Base-by-base conservation (phyloP, 768 basidiomycete species). In the Mycena metata region DNA sequence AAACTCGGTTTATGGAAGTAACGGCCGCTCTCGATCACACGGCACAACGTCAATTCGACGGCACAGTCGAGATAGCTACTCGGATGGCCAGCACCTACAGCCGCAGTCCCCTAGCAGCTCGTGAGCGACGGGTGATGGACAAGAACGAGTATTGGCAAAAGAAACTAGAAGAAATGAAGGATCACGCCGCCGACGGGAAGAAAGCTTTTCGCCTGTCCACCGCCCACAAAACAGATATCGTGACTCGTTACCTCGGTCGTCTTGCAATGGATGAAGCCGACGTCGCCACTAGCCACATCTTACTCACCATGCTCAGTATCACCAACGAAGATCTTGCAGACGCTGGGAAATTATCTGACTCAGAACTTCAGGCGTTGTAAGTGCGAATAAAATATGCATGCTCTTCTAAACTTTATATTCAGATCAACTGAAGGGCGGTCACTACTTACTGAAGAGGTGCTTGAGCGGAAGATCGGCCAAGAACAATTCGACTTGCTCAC, bases 11-110 rank as follows among this genome's bases (percentile, higher is more conserved):
- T 35, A n/a, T 59, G 1, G 64, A 65, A 30, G 64, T 65, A n/a
- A 56, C 64, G 0, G 55, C 43, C 1, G 64, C 64, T 5, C 49
- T 65, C 5, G 64, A 65, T 23, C 64, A 65, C 30, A 65, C 64
- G 0, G 64, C 49, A 15, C 49, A 50, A 2, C 64, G 63, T 10
- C 54, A 56, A 24, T 56, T 56, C 23, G 39, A 56, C 3, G 54
- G 54, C 7, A 56, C 54, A 13, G 16, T 33, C 15, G 54, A 39
- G 17, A 39, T 23, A 0, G 36, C 54, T 7, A n/a, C 5, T 15
- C 26, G 30, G 3, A 35, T 52, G 6, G 51, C 51, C 7, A 33
- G 35, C 17, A 52, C 51, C 10, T 42, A 41, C 54, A n/a, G 16
- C 12, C 54, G 54, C 10, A 56, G 54, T 16, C 54, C 54, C 5